Evolutionary conservation across 176 grass and related monocot species (phyloP), one percentile per base, ranked within the genome.

Genomic region (Oropetium thomaeum): DNA sequence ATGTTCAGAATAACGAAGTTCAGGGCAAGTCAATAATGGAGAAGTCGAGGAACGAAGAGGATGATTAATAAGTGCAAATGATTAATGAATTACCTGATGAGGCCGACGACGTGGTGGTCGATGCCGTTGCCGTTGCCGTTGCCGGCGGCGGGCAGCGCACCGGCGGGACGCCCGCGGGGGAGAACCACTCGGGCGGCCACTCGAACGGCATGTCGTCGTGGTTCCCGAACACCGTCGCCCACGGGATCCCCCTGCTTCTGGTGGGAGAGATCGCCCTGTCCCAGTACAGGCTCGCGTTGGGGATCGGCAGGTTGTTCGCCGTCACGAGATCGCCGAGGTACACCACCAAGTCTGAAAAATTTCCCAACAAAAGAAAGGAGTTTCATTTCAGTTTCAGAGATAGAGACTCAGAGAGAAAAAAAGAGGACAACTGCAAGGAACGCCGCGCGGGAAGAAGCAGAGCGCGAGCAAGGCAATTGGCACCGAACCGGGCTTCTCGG

Each of bases 151-250:
- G 74, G 71, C 93, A 97, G 37, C 31, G 76, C 37, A 93, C 20
- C 16, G 81, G 54, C 1, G 94, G 94, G 23, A 97, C 55, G 19
- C 94, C 83, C 42, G 71, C 43, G 0, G 88, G 75, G 48, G 94
- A 97, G 63, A 97, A 97, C 94, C 94, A 97, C 29, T 97, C 88
- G 15, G 75, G 58, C 48, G 90, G 94, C 94, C 94, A 97, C 69
- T 85, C 86, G 83, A 97, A 97, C 27, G 84, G 11, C 58, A 83
- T 85, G 70, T 97, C 94, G 71, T 93, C 94, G 58, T 97, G 94
- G 85, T 97, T 97, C 6, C 94, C 94, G 85, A 97, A 91, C 49
- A 93, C 69, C 1, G 87, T 72, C 3, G 88, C 78, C 88, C 90
- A 97, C 1, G 90, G 90, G 27, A 93, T 25, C 14, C 86, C 83